A percentile compares a stretch with the other conserved stretches of the same genome.
These are phyloP conservation scores for Gracilaria vermiculophylla DNA, from an alignment of 23 red algal genomes.

Conservation along the genomic window DNA sequence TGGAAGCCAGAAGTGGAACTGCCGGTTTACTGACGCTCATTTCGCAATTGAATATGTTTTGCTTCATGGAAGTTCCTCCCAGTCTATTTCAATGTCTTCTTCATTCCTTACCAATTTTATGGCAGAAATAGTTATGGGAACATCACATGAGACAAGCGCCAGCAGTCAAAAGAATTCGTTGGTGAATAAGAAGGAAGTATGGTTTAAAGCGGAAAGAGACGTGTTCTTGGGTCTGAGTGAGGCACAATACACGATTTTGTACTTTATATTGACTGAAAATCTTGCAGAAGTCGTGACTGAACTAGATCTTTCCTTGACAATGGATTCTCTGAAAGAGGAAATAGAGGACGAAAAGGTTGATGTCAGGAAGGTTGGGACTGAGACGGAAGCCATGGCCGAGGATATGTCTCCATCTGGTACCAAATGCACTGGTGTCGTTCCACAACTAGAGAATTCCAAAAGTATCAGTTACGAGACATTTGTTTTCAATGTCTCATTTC, in stretches of 20 bases:
- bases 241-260: conserved; percentile 80
- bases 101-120: conserved; percentile 33
- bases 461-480: neutral
- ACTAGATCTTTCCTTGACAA: conserved; percentile 14
- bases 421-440: neutral
- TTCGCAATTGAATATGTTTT: conserved; percentile 30
- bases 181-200: neutral
- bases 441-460: neutral
- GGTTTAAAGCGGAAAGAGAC: neutral
- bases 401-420: neutral
- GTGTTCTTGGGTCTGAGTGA: conserved; percentile 38
- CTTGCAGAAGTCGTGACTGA: conserved; percentile 53
- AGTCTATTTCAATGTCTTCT: conserved; percentile 7
- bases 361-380: neutral
- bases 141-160: neutral
- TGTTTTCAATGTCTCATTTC: neutral
- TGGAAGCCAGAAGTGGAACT: conserved; percentile 2
- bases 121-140: conserved; percentile 4
- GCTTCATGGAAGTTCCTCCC: neutral
- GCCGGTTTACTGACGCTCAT: conserved; percentile 13
- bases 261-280: conserved; percentile 85
- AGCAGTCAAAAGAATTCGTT: neutral
- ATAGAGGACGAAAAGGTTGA: neutral
- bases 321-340: neutral
- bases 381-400: too few species aligned